Percentiles rank a stretch among this genome's conserved stretches.
Evolutionary conservation across 768 basidiomycete genomes (phyloP).

Genomic region (Panellus pusillus): DNA sequence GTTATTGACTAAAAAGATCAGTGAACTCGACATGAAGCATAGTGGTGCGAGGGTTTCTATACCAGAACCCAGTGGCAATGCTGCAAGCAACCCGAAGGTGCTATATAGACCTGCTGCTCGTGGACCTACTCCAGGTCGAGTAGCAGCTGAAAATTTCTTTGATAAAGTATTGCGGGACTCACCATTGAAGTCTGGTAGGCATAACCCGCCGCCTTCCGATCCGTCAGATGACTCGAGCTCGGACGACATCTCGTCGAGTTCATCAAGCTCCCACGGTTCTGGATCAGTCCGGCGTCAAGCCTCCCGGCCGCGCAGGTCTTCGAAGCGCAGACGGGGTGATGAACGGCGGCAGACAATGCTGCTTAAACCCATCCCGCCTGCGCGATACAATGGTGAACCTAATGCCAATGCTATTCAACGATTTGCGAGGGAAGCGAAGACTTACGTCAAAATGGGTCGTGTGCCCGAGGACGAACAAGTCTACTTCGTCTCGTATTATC

Average conservation of each 20-base stretch:
- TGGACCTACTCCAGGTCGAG: background rate
- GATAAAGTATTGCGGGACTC: background rate
- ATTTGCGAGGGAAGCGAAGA: constrained; percentile 25
- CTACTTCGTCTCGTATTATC: constrained; percentile 23
- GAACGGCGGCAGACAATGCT: background rate
- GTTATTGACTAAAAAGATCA: background rate
- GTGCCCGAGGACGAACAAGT: constrained; percentile 21
- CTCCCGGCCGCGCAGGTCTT: background rate
- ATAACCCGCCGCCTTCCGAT: background rate
- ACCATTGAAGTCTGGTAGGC: background rate
- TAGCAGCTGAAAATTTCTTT: constrained; percentile 1
- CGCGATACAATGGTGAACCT: constrained; percentile 26
- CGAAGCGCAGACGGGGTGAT: background rate
- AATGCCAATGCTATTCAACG: constrained; percentile 22
- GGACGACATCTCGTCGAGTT: background rate
- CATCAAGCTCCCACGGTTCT: background rate
- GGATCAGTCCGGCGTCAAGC: background rate
- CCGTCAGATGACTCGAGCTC: constrained; percentile 4
- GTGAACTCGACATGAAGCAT: background rate
- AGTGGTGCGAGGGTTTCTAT: too few species aligned
- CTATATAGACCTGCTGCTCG: background rate
- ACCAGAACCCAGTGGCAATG: too few species aligned
- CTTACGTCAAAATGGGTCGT: constrained; percentile 22
- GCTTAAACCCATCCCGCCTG: constrained; percentile 24
- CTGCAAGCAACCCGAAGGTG: too few species aligned